These are phyloP conservation scores for Leishmania braziliensis DNA, from an alignment of 208 protist genomes.

Conservation along the genomic window DNA sequence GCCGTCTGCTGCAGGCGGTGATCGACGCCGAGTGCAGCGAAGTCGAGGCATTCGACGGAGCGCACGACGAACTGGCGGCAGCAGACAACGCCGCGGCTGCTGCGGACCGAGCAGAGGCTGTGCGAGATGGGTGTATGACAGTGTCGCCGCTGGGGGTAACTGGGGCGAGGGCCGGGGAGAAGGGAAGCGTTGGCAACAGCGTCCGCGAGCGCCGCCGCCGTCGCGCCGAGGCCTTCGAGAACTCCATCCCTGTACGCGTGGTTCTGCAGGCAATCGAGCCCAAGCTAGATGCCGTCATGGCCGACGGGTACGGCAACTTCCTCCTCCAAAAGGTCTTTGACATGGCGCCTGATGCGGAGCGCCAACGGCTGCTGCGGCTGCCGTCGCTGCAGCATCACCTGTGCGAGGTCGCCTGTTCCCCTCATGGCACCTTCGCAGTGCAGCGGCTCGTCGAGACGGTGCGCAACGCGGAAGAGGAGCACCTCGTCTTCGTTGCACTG, in stretches of 20 bases:
- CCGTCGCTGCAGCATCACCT: conserved; percentile 55
- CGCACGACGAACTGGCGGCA: background rate
- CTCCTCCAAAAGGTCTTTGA: conserved; percentile 95
- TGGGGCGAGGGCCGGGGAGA: background rate
- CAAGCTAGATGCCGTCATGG: conserved; percentile 89
- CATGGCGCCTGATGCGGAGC: conserved; percentile 48
- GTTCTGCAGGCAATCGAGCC: conserved; percentile 53
- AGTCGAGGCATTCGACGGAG: conserved; percentile 1
- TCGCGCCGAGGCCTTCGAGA: conserved; percentile 24
- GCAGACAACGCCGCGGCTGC: background rate
- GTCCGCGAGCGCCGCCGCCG: conserved; percentile 14
- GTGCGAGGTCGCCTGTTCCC: conserved; percentile 53
- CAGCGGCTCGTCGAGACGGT: conserved; percentile 96
- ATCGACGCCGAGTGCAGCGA: conserved; percentile 45
- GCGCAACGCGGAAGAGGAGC: conserved; percentile 70
- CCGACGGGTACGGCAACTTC: conserved; percentile 97
- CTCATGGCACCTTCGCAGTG: conserved; percentile 96
- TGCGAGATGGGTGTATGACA: background rate
- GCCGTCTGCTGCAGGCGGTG: conserved; percentile 65
- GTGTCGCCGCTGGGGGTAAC: background rate
- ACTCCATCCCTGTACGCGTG: conserved; percentile 43
- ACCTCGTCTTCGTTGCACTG: conserved; percentile 53
- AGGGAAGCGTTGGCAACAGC: background rate
- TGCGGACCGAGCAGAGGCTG: background rate
- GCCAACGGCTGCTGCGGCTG: conserved; percentile 52